Base-by-base conservation (phyloP, 2,329 filamentous ascomycete species). In the Xylaria polymorpha region DNA sequence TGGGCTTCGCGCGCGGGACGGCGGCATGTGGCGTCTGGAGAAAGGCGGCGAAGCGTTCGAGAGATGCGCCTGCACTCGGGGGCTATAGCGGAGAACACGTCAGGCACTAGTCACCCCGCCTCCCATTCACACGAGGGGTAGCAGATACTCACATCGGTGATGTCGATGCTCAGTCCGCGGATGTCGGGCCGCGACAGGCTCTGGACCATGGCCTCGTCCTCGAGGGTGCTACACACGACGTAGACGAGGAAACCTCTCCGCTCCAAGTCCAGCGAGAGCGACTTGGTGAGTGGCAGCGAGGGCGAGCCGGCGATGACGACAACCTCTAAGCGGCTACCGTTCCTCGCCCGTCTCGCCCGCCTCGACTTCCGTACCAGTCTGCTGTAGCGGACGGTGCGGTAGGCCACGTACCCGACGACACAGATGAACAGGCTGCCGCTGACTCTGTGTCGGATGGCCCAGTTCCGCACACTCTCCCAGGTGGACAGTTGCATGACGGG, bases 191-290 rank as follows among this genome's bases (percentile, higher is more conserved):
- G 87, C n/a, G 90, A 87, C 79, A 97, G 88, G 69, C 88, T 87
- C 69, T 93, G 88, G 15, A 98, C 90, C 71, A 92, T 83, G 43
- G 90, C 85, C 79, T 98, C 94, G 74, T 98, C 95, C 75, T 97
- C 93, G 68, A 90, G 83, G n/a, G 90, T 93, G 72, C 90, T 91
- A 76, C 94, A 95, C 0, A 97, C 92, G 69, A 99, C 86, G 79
- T 94, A 99, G 65, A 98, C 93, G 69, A 98, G 92, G 79, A 97
- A 98, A 4, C 96, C 96, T 72, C 94, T 89, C 68, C 94, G 87
- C 82, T 98, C 96, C 73, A 99, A 85, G 77, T 99, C 96, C 57
- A 94, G 82, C 1, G 94, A 90, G 63, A 98, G 84, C 12, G 93
- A 94, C 76, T 91, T 91, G 7, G 94, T 95, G 77, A 98, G 85